Evolutionary conservation across 257 asterid genomes (phyloP).

Genomic region (Nicotiana sylvestris): DNA sequence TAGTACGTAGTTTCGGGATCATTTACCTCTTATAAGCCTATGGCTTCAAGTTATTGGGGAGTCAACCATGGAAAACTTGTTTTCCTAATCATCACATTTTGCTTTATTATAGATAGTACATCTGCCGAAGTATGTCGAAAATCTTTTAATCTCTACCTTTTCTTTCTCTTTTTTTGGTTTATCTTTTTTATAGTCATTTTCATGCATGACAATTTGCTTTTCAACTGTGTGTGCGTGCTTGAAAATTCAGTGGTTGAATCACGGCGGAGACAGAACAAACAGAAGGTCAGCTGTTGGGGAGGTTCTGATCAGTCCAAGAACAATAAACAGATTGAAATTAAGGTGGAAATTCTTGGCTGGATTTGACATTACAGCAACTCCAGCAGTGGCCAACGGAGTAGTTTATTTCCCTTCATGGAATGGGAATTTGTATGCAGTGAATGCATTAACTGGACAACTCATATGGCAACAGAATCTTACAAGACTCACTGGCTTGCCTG

Average conservation of each 20-base stretch:
- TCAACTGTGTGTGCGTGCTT: background rate
- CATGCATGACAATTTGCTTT: background rate
- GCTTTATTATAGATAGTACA: conserved; percentile 20
- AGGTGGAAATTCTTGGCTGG: conserved; percentile 66
- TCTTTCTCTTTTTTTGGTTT: background rate
- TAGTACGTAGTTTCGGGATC: background rate
- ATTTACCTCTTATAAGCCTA: background rate
- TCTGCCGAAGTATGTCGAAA: conserved; percentile 41
- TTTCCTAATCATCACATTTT: conserved; percentile 19
- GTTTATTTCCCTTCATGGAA: conserved; percentile 82
- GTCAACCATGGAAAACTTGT: background rate
- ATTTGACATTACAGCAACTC: conserved; percentile 71
- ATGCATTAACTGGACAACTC: conserved; percentile 42
- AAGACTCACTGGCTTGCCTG: conserved; percentile 47
- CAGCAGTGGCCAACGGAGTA: conserved; percentile 46
- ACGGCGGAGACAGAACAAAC: conserved; percentile 63
- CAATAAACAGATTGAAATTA: conserved; percentile 27
- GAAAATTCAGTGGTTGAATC: conserved; percentile 54
- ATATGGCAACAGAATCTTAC: conserved; percentile 57
- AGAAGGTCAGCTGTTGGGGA: conserved; percentile 40
- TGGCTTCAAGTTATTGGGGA: background rate
- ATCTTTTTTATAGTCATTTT: background rate
- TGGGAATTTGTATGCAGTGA: conserved; percentile 62
- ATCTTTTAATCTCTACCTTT: background rate
- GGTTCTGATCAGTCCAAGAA: conserved; percentile 30